Percentiles rank a stretch among this genome's conserved stretches.
Evolutionary conservation across 2,329 filamentous ascomycete species (phyloP).

Genomic region (Arthrobotrys sinensis): DNA sequence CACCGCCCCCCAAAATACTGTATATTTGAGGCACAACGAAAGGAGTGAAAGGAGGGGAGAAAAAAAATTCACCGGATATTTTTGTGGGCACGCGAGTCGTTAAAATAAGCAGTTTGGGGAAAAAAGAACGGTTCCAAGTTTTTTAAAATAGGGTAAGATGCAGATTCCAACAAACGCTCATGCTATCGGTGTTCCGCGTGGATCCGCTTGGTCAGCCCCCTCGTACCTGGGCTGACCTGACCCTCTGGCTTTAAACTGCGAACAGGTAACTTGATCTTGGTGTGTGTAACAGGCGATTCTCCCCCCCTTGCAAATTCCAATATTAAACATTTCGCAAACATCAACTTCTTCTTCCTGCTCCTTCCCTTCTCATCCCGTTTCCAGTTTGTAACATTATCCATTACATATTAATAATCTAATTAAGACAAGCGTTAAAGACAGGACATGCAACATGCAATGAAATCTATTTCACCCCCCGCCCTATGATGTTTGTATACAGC

Average conservation of each 20-base stretch:
- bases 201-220: constrained; percentile 43
- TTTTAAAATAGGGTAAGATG: constrained; percentile 37
- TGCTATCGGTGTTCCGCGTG: constrained; percentile 33
- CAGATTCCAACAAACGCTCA: constrained; percentile 19
- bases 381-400: constrained; percentile 49
- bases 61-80: constrained; percentile 11
- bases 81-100: constrained; percentile 51
- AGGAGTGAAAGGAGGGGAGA: background rate
- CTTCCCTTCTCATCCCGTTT: background rate
- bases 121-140: constrained; percentile 25
- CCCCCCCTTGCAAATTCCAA: constrained; percentile 19
- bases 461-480: constrained; percentile 29
- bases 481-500: constrained; percentile 20
- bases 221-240: constrained; percentile 29
- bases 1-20: background rate
- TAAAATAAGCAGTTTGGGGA: constrained; percentile 51
- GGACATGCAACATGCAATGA: constrained; percentile 31
- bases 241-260: constrained; percentile 9
- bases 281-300: constrained; percentile 29
- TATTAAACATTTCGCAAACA: background rate
- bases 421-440: constrained; percentile 44
- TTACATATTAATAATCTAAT: constrained; percentile 53
- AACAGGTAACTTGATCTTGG: constrained; percentile 19
- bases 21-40: background rate
- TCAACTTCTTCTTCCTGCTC: background rate